Percentiles rank a stretch among this genome's conserved stretches.
These are phyloP conservation scores for Cryptosporidium ryanae DNA, from an alignment of 169 alveolate genomes.

Conservation along the genomic window DNA sequence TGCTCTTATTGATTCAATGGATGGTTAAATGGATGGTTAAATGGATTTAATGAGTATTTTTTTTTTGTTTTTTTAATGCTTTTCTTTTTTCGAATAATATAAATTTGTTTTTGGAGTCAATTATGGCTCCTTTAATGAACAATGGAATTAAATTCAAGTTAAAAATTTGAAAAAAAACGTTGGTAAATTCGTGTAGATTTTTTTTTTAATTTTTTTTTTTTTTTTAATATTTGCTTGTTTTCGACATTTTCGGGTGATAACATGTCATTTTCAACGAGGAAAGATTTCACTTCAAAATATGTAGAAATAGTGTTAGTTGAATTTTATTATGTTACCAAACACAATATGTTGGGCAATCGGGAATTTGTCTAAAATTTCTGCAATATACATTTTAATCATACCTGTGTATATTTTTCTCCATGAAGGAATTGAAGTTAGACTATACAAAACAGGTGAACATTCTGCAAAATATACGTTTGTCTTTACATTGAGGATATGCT, in stretches of 20 bases:
- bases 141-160: neutral
- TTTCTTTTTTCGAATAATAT: neutral
- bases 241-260: too few relatives aligned
- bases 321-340: slow-evolving; percentile 88
- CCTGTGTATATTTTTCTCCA: slow-evolving; percentile 90
- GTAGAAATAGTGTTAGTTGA: slow-evolving; percentile 17
- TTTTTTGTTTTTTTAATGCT: neutral
- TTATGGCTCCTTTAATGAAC: too few relatives aligned
- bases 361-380: slow-evolving; percentile 90
- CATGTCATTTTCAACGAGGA: too few relatives aligned
- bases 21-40: too few relatives aligned
- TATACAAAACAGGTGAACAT: slow-evolving; percentile 93
- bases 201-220: too few relatives aligned
- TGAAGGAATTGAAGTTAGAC: slow-evolving; percentile 75
- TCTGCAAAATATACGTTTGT: slow-evolving; percentile 89
- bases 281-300: too few relatives aligned
- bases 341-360: slow-evolving; percentile 91
- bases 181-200: too few relatives aligned
- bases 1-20: neutral
- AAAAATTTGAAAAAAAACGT: too few relatives aligned
- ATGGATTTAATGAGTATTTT: too few relatives aligned
- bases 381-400: slow-evolving; percentile 91
- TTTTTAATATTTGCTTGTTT: too few relatives aligned
- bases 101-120: too few relatives aligned
- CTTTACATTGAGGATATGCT: slow-evolving; percentile 85